Conservation (phyloP, 352 stramenopile genomes). For the Hyaloperonospora arabidopsidis region DNA sequence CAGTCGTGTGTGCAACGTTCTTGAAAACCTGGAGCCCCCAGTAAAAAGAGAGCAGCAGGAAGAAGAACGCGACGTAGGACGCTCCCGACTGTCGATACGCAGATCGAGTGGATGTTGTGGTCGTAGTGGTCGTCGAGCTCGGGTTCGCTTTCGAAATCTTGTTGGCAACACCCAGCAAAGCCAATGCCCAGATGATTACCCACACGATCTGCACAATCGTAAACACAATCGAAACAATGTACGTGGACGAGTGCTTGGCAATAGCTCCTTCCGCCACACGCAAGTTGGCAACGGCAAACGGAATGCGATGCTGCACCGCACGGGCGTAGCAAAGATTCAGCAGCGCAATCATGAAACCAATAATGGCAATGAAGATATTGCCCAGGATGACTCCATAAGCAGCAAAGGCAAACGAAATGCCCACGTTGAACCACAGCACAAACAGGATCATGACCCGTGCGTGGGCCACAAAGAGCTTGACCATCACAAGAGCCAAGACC, state of each 20-base stretch:
- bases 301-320: conserved; percentile 84
- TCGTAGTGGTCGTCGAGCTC: conserved; percentile 19
- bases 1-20: conserved; percentile 90
- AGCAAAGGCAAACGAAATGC: conserved; percentile 51
- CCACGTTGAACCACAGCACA: conserved; percentile 83
- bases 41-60: conserved; percentile 86
- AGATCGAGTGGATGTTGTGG: conserved; percentile 18
- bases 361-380: conserved; percentile 62
- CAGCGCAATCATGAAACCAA: conserved; percentile 54
- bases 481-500: conserved; percentile 48
- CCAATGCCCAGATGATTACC: conserved; percentile 84
- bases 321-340: conserved; percentile 83
- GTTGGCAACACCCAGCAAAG: conserved; percentile 83
- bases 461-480: conserved; percentile 78
- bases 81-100: conserved; percentile 28
- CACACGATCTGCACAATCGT: conserved; percentile 87
- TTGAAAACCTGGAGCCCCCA: conserved; percentile 89
- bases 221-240: conserved; percentile 80
- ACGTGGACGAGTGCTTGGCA: conserved; percentile 83
- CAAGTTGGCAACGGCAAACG: conserved; percentile 91
- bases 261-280: conserved; percentile 83
- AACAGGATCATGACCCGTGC: conserved; percentile 80
- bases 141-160: conserved; percentile 56
- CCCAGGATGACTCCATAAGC: conserved; percentile 61
- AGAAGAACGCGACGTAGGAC: conserved; percentile 41